Percentiles rank a stretch among this genome's conserved stretches.
These are phyloP conservation scores for Kurtzmaniella quercitrusa DNA, from an alignment of 1,139 yeast species.

Conservation along the genomic window DNA sequence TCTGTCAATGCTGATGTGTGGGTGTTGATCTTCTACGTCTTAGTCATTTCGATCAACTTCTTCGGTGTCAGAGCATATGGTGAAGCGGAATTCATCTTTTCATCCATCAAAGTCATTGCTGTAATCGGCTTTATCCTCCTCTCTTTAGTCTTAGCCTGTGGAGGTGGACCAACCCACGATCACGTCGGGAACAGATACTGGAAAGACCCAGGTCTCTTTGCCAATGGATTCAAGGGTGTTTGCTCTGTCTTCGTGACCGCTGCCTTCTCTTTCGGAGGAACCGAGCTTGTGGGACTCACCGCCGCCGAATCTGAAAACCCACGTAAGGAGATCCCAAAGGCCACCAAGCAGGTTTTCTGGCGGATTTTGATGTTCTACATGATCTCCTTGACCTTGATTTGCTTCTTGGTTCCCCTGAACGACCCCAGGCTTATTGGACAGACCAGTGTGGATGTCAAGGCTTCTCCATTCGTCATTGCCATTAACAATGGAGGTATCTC, in stretches of 20 bases:
- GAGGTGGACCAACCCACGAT: slow-evolving; percentile 24
- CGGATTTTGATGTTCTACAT: slow-evolving; percentile 32
- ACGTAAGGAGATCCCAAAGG: slow-evolving; percentile 33
- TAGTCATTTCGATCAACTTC: slow-evolving; percentile 26
- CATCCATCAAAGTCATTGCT: slow-evolving; percentile 27
- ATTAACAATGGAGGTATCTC: slow-evolving; percentile 48
- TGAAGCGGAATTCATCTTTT: slow-evolving; percentile 30
- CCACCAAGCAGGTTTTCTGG: slow-evolving; percentile 37
- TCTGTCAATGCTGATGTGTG: slow-evolving; percentile 28
- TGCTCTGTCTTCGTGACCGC: slow-evolving; percentile 37
- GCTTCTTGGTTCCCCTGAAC: slow-evolving; percentile 30
- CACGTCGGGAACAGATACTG: slow-evolving; percentile 24
- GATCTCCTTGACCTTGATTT: slow-evolving; percentile 27
- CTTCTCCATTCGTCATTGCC: slow-evolving; percentile 63
- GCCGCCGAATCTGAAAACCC: slow-evolving; percentile 42
- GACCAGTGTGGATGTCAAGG: slow-evolving; percentile 45
- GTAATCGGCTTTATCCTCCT: slow-evolving; percentile 30
- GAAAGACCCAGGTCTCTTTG: slow-evolving; percentile 31
- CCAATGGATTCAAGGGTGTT: slow-evolving; percentile 41
- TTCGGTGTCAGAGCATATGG: slow-evolving; percentile 33
- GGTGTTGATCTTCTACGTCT: slow-evolving; percentile 27
- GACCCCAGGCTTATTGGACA: slow-evolving; percentile 22
- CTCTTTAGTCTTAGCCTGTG: slow-evolving; percentile 27
- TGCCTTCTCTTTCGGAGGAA: slow-evolving; percentile 40
- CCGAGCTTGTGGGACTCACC: slow-evolving; percentile 31